Evolutionary conservation across 345 rosid genomes (phyloP), one percentile per base, ranked within the genome.

Genomic region (Sisymbrium irio): DNA sequence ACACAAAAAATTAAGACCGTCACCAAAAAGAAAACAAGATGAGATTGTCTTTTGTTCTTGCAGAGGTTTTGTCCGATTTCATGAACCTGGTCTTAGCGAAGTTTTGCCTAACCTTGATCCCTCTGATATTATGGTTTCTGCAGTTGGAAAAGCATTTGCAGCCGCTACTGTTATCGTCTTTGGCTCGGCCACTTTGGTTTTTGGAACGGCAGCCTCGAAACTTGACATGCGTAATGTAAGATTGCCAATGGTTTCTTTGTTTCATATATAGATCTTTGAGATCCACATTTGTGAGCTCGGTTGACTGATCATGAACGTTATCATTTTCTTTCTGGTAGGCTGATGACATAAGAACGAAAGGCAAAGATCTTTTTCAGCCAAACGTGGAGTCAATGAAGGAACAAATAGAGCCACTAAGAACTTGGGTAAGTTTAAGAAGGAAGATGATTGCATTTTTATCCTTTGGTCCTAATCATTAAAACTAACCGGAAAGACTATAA

Each of bases 141-240:
- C 70, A 94, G 98, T 89, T 75, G 95, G 96, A 56, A 89, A 85
- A 80, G 98, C 97, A 51, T 94, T 91, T 82, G 85, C 84, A 46
- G 85, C 80, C 18, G 96, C 96, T 12, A 94, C 95, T 45, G 80
- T 72, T 10, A 17, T 88, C 69, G 83, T 94, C 60, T 94, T 91
- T 77, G 97, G 97, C 50, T 93, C 93, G 28, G 86, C 88, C 11
- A 76, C 89, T 37, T 40, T 86, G 76, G 69, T 78, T 17, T 84
- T 91, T 74, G 84, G 87, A 67, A 71, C 82, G 27, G 86, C 87
- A 41, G 85, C 77, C 53, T 88, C 96, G 41, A 91, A 82, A 79
- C 83, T 94, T 19, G 84, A 88, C 71, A 42, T 89, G 71, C 87
- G 59, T 20, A 84, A 72, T 76, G 96, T 91, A 84, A 73, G 90